Conservation (phyloP, 441 rosid species). For the Erodium texanum region DNA sequence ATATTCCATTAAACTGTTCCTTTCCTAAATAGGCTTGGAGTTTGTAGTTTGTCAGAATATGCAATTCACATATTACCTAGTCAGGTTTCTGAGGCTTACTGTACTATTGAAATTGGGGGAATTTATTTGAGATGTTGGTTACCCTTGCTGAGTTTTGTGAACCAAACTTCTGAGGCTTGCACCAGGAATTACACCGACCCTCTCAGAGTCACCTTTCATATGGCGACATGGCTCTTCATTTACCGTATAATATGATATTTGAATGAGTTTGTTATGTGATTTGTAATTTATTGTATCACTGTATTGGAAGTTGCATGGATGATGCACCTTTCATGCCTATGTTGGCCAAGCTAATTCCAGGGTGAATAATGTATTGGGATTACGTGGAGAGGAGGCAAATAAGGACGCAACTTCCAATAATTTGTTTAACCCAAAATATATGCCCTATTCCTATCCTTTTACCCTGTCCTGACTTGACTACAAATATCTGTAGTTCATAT, state of each 20-base stretch:
- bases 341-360: neutral
- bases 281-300: neutral
- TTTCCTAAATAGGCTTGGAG: neutral
- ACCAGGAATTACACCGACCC: neutral
- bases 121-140: neutral
- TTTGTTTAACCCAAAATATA: neutral
- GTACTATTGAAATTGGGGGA: neutral
- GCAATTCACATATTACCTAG: neutral
- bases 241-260: neutral
- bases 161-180: neutral
- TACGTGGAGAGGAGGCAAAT: neutral
- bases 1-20: neutral
- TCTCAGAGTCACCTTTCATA: neutral
- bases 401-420: neutral
- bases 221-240: neutral
- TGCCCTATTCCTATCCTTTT: neutral
- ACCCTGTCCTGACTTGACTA: neutral
- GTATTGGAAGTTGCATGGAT: neutral
- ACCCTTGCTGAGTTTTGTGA: neutral
- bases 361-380: neutral
- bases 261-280: no score
- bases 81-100: neutral
- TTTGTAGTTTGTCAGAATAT: slow-evolving; percentile 1
- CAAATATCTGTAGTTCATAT: neutral
- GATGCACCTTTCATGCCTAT: neutral